A percentile compares a stretch with the other conserved stretches of the same genome.
Evolutionary conservation across 2,329 filamentous ascomycete species (phyloP).

Genomic region (Alternaria dauci): DNA sequence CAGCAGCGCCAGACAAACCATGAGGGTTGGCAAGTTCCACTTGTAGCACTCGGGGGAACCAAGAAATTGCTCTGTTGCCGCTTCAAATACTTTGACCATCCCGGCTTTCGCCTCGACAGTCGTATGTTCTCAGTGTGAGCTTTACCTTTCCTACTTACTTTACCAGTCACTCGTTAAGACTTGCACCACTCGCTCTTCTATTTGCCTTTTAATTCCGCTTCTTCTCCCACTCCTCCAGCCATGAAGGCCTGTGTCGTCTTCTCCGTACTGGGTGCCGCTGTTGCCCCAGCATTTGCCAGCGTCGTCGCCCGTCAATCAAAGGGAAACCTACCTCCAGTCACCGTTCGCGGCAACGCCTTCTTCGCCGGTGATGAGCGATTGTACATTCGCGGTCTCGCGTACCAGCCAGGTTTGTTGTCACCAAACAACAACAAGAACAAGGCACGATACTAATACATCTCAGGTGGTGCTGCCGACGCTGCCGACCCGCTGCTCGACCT

Average conservation of each 20-base stretch:
- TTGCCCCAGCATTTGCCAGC: conserved; percentile 38
- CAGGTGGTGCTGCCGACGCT: conserved; percentile 53
- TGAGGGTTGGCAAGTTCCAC: conserved; percentile 51
- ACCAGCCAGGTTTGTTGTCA: conserved; percentile 65
- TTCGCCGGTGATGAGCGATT: conserved; percentile 68
- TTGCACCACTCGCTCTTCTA: conserved; percentile 29
- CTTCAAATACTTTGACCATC: conserved; percentile 43
- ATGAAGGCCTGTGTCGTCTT: conserved; percentile 46
- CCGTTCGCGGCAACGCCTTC: conserved; percentile 70
- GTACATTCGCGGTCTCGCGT: conserved; percentile 69
- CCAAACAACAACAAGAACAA: conserved; percentile 44
- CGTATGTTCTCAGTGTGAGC: conserved; percentile 41
- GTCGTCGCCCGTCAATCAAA: conserved; percentile 38
- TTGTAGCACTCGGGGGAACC: conserved; percentile 35
- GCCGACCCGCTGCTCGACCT: conserved; percentile 79
- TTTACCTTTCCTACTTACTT: conserved; percentile 38
- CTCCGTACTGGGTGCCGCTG: conserved; percentile 36
- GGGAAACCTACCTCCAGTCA: conserved; percentile 61
- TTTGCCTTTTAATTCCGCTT: conserved; percentile 39
- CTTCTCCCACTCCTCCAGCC: conserved; percentile 20
- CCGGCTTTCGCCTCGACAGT: conserved; percentile 26
- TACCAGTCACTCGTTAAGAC: conserved; percentile 51
- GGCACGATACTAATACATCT: conserved; percentile 18
- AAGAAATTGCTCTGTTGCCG: conserved; percentile 37
- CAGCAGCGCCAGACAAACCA: conserved; percentile 40